Percentiles rank a stretch among this genome's conserved stretches.
phyloP scores from a whole-genome alignment of 2,329 filamentous ascomycete species.

The Truncatella angustata region DNA sequence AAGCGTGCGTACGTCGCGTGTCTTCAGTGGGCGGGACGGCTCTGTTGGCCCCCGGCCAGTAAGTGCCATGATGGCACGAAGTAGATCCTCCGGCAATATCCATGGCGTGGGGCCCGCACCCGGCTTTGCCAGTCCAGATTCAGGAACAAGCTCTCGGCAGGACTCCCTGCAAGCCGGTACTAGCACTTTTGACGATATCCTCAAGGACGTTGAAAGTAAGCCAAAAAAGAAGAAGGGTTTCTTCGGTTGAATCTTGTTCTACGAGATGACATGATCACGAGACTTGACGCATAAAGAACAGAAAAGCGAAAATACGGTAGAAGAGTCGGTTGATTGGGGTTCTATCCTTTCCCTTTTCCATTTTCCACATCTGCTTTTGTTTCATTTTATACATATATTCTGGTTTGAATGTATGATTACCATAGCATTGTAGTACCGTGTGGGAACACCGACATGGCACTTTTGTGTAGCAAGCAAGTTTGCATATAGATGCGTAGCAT shows the following conservation, averaged over 20 bases:
- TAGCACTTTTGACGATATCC: slow-evolving; percentile 33
- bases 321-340: not conserved
- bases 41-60: slow-evolving; percentile 21
- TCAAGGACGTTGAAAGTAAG: slow-evolving; percentile 30
- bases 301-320: slow-evolving; percentile 4
- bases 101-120: slow-evolving; percentile 19
- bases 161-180: slow-evolving; percentile 22
- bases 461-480: slow-evolving; percentile 1
- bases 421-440: too few species aligned
- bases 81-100: slow-evolving; percentile 30
- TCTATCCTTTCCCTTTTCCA: not conserved
- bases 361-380: not conserved
- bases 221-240: slow-evolving; percentile 33
- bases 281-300: not conserved
- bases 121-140: slow-evolving; percentile 16
- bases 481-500: slow-evolving; percentile 1
- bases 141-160: slow-evolving; percentile 21
- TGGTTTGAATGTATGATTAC: too few species aligned
- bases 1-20: slow-evolving; percentile 19
- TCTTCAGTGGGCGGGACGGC: slow-evolving; percentile 23
- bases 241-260: slow-evolving; percentile 20
- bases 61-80: slow-evolving; percentile 26
- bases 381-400: too few species aligned
- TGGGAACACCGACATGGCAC: not conserved
- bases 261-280: slow-evolving; percentile 1